Evolutionary conservation across 2,329 filamentous ascomycete species (phyloP), one percentile per base, ranked within the genome.

Genomic region (Fusarium metavorans): DNA sequence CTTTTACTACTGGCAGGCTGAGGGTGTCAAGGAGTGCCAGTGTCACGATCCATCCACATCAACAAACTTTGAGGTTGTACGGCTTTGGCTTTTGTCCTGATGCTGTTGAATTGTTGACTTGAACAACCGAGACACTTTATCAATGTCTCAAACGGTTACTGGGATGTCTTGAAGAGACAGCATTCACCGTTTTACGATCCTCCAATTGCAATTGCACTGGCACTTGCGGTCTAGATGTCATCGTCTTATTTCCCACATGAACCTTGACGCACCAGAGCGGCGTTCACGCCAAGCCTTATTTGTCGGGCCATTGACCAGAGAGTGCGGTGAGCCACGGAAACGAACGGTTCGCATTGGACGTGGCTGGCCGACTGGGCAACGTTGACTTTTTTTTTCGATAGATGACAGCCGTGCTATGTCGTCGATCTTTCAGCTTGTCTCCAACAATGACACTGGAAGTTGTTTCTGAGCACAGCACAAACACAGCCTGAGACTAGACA

Each of bases 191-290:
- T 23, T 23, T 14, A 63, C 25, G 13, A 56, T 48, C 27, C 39
- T 39, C 65, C 48, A 67, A 57, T 35, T 69, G 8, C 54, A 23
- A 27, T 54, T 27, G 63, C 45, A 32, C 14, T 39, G 41, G 35
- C 20, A 66, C 32, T 63, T 66, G 68, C 60, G 61, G 64, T 69
- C 65, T 70, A 48, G 48, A 39, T 63, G 43, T n/a, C 23, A 64
- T 63, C 32, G 32, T 43, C 63, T 48, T 68, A 64, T 73, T 64
- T 27, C 60, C 45, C n/a, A 54, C 45, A 64, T 54, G 60, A 64
- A 54, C 45, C 64, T 66, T 43, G 57, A 64, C 23, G 57, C 57
- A 41, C 8, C 27, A 41, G 43, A 43, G 54, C 41, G 34, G 34
- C 63, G 57, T 56, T 60, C 25, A 30, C n/a, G 64, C 64, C 64